Evolutionary conservation across 768 basidiomycete genomes (phyloP).

Genomic region (Heimioporus sp.): DNA sequence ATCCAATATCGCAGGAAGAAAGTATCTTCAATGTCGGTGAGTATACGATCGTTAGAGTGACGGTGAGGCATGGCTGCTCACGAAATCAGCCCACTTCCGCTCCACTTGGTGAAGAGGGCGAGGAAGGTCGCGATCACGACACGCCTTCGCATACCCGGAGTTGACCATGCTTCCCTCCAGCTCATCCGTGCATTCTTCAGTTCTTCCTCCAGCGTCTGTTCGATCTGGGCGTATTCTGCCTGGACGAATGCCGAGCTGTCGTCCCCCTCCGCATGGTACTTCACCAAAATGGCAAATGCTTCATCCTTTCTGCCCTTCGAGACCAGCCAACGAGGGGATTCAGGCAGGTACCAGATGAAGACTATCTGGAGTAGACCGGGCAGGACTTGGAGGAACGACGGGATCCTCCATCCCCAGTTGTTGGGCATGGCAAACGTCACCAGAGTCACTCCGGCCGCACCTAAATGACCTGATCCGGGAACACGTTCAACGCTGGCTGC

Average conservation of each 20-base stretch:
- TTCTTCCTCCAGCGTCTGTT: constrained; percentile 44
- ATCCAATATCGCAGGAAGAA: constrained; percentile 11
- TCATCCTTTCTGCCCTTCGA: constrained; percentile 52
- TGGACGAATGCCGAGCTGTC: constrained; percentile 48
- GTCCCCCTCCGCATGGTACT: constrained; percentile 63
- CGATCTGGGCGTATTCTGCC: constrained; percentile 56
- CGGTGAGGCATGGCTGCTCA: background rate
- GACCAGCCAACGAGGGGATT: constrained; percentile 64
- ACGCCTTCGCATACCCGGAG: constrained; percentile 16
- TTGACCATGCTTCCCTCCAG: background rate
- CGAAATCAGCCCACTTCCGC: constrained; percentile 9
- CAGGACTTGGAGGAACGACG: constrained; percentile 50
- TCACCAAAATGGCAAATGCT: constrained; percentile 45
- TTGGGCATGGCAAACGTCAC: constrained; percentile 58
- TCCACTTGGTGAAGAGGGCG: constrained; percentile 7
- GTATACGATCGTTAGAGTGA: accelerated
- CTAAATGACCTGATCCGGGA: no score
- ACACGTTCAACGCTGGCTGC: no score
- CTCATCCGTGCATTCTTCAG: background rate
- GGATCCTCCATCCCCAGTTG: constrained; percentile 68
- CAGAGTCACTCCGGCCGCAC: constrained; percentile 52
- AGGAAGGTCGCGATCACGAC: constrained; percentile 10
- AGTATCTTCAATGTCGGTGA: background rate
- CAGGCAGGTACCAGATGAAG: constrained; percentile 59
- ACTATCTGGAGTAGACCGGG: constrained; percentile 51